Conservation (phyloP, 306 rosid species). For the Quercus agrifolia region DNA sequence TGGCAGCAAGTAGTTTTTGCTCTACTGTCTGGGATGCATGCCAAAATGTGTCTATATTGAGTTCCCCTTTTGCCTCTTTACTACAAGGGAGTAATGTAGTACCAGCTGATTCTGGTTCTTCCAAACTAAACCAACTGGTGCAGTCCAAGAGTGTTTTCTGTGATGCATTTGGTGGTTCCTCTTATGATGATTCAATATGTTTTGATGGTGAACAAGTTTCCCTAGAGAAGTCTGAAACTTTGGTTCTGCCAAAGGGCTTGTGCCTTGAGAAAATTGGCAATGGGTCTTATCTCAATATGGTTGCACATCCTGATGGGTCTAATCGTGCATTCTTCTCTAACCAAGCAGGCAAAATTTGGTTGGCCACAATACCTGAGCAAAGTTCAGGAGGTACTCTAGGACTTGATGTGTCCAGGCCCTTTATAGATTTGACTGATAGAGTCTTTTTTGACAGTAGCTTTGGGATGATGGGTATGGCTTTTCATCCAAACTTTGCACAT, state of each 20-base stretch:
- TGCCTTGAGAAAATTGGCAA: slow-evolving; percentile 47
- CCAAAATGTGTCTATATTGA: slow-evolving; percentile 13
- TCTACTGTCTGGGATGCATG: slow-evolving; percentile 27
- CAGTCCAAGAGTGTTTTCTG: slow-evolving; percentile 18
- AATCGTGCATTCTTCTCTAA: slow-evolving; percentile 31
- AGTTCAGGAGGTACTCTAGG: slow-evolving; percentile 19
- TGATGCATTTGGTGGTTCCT: slow-evolving; percentile 25
- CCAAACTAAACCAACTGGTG: slow-evolving; percentile 18
- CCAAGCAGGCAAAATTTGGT: slow-evolving; percentile 36
- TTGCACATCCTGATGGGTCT: slow-evolving; percentile 48
- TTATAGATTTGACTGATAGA: slow-evolving; percentile 27
- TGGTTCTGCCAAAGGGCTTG: slow-evolving; percentile 24
- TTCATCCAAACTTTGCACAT: slow-evolving; percentile 37
- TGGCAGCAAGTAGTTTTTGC: slow-evolving; percentile 18
- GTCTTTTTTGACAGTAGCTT: slow-evolving; percentile 26
- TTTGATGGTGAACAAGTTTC: slow-evolving; percentile 21
- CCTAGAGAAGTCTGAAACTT: background rate
- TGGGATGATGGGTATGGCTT: slow-evolving; percentile 41
- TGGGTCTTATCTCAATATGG: slow-evolving; percentile 35
- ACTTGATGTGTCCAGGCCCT: slow-evolving; percentile 31
- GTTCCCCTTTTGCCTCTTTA: slow-evolving; percentile 24
- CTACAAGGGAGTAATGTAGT: slow-evolving; percentile 11
- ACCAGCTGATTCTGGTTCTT: background rate
- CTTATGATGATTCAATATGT: slow-evolving; percentile 4
- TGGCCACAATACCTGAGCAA: slow-evolving; percentile 34